These are phyloP conservation scores for Senna tora DNA, from an alignment of 306 rosid species.

Conservation along the genomic window DNA sequence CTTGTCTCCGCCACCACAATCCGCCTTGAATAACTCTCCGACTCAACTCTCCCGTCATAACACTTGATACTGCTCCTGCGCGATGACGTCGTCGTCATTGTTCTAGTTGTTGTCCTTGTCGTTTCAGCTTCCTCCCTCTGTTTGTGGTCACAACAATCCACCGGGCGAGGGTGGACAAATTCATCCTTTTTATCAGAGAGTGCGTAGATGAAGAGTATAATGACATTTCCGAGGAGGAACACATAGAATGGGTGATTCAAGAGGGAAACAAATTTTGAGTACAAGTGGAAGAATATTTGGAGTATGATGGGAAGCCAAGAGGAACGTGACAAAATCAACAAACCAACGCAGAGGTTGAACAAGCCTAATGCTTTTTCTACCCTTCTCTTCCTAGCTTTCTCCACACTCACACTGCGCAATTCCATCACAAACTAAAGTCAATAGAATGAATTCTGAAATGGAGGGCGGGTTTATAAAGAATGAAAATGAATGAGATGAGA, in stretches of 20 bases:
- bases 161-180: no score
- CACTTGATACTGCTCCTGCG: conserved; percentile 16
- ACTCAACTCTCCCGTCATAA: conserved; percentile 54
- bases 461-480: neutral
- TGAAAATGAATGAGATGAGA: no score
- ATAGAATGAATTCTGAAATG: no score
- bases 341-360: conserved; percentile 29
- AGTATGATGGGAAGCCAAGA: conserved; percentile 40
- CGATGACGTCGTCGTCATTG: neutral
- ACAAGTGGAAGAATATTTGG: neutral
- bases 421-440: no score
- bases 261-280: conserved; percentile 18
- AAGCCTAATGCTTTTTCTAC: conserved; percentile 38
- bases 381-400: conserved; percentile 42
- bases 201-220: conserved; percentile 52
- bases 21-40: conserved; percentile 47
- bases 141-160: neutral
- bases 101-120: neutral
- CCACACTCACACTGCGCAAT: conserved; percentile 31
- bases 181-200: conserved; percentile 44
- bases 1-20: conserved; percentile 33
- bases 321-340: conserved; percentile 42
- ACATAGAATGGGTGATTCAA: conserved; percentile 51
- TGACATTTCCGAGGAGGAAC: conserved; percentile 48
- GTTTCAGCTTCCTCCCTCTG: conserved; percentile 37